Conservation (phyloP, 345 rosid genomes). For the Eucalyptus paniculata region DNA sequence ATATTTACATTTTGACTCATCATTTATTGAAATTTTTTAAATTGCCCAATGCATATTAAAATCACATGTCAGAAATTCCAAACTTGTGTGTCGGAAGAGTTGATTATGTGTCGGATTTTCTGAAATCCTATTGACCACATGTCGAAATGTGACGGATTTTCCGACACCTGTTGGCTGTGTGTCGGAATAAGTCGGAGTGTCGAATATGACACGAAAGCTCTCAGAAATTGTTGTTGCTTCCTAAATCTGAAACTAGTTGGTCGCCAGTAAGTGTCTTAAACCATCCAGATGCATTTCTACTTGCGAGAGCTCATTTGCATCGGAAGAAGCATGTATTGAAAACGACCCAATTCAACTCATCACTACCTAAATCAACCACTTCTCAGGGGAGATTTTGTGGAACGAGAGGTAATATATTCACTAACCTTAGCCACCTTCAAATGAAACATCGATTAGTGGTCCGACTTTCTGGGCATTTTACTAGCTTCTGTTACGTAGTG, state of each 20-base stretch:
- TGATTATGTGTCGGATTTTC: accelerated
- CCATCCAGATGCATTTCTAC: background rate
- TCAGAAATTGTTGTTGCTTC: too few relatives aligned
- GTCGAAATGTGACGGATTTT: accelerated
- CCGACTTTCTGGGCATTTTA: background rate
- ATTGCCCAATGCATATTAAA: too few relatives aligned
- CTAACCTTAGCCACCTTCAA: background rate
- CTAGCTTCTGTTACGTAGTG: background rate
- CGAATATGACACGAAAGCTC: accelerated
- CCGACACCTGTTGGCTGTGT: accelerated
- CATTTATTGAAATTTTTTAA: too few relatives aligned
- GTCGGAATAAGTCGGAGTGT: accelerated
- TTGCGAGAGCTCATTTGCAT: background rate
- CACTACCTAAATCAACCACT: background rate
- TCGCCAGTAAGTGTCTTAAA: background rate
- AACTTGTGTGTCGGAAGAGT: too few relatives aligned
- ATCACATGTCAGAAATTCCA: accelerated
- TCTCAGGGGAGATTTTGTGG: background rate
- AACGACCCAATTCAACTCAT: background rate
- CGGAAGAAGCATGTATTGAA: background rate
- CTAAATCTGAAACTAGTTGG: background rate
- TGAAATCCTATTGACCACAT: accelerated
- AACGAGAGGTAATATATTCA: background rate
- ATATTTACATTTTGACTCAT: too few relatives aligned
- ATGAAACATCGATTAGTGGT: background rate